Percentiles rank a stretch among this genome's conserved stretches.
phyloP scores from a whole-genome alignment of 345 rosid genomes.

The Boechera retrofracta region DNA sequence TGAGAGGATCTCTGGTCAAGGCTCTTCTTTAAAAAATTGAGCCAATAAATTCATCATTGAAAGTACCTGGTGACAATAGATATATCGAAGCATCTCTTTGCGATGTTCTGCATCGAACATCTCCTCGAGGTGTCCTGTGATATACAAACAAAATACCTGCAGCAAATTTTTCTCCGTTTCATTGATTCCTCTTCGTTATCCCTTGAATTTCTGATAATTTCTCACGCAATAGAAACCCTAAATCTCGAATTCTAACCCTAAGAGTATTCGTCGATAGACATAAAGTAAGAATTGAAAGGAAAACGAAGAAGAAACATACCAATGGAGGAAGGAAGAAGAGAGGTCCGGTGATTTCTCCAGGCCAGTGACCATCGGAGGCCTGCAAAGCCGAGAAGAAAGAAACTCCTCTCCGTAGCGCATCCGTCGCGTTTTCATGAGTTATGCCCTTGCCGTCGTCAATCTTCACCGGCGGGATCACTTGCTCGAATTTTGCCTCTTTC shows the following conservation, averaged over 20 bases:
- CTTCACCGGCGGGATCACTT: slow-evolving; percentile 49
- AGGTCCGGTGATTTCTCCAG: slow-evolving; percentile 67
- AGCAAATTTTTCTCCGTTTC: background rate
- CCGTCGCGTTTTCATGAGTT: slow-evolving; percentile 47
- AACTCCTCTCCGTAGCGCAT: slow-evolving; percentile 56
- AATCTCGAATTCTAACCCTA: background rate
- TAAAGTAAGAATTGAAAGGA: background rate
- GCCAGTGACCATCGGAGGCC: slow-evolving; percentile 78
- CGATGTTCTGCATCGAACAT: slow-evolving; percentile 59
- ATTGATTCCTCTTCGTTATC: slow-evolving; percentile 1
- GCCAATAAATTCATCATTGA: background rate
- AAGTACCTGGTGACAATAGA: slow-evolving; percentile 68
- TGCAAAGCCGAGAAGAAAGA: slow-evolving; percentile 63
- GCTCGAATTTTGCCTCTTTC: slow-evolving; percentile 42
- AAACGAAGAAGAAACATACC: slow-evolving; percentile 35
- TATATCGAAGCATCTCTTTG: slow-evolving; percentile 60
- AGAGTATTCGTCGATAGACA: background rate
- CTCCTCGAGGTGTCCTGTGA: slow-evolving; percentile 52
- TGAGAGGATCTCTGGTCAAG: background rate
- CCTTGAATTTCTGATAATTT: background rate
- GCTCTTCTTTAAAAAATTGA: background rate
- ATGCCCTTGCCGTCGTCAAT: slow-evolving; percentile 46
- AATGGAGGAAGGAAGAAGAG: slow-evolving; percentile 69
- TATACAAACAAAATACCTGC: slow-evolving; percentile 64
- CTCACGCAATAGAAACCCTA: background rate